Conservation (phyloP, 805 yeast species). For the Hanseniaspora guilliermondii region DNA sequence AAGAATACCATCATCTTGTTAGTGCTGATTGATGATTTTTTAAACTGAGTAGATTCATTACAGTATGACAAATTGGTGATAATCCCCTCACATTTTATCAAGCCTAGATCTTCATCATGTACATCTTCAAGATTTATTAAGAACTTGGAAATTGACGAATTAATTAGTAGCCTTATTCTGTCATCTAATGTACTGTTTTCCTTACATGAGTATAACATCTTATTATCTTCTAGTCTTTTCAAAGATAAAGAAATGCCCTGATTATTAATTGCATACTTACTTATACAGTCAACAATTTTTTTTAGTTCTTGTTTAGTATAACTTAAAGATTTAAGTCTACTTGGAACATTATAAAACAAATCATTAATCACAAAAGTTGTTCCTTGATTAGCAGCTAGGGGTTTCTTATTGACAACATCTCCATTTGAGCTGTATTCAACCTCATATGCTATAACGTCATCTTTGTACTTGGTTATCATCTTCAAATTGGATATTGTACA, state of each 20-base stretch:
- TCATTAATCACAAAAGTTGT: conserved; percentile 81
- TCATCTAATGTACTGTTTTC: conserved; percentile 42
- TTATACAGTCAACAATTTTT: conserved; percentile 68
- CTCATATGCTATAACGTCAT: conserved; percentile 26
- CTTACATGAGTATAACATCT: conserved; percentile 50
- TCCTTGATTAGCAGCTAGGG: conserved; percentile 78
- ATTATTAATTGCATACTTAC: conserved; percentile 70
- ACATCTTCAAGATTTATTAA: conserved; percentile 38
- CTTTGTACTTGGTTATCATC: conserved; percentile 59
- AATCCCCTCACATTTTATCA: conserved; percentile 43
- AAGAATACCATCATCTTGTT: conserved; percentile 57
- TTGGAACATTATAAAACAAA: conserved; percentile 75
- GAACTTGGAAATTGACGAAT: conserved; percentile 54
- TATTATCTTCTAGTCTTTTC: conserved; percentile 66
- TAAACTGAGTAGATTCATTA: conserved; percentile 30
- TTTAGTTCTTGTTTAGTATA: conserved; percentile 57
- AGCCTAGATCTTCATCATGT: conserved; percentile 34
- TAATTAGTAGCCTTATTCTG: conserved; percentile 61
- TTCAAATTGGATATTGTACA: conserved; percentile 77
- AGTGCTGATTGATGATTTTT: conserved; percentile 24
- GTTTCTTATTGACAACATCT: conserved; percentile 51
- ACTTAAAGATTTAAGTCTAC: conserved; percentile 55
- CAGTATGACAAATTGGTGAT: conserved; percentile 58
- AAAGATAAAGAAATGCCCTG: conserved; percentile 60
- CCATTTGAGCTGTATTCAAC: conserved; percentile 7